Evolutionary conservation across 2,329 filamentous ascomycete species (phyloP), one percentile per base, ranked within the genome.

Genomic region (Trichoderma guizhouense): DNA sequence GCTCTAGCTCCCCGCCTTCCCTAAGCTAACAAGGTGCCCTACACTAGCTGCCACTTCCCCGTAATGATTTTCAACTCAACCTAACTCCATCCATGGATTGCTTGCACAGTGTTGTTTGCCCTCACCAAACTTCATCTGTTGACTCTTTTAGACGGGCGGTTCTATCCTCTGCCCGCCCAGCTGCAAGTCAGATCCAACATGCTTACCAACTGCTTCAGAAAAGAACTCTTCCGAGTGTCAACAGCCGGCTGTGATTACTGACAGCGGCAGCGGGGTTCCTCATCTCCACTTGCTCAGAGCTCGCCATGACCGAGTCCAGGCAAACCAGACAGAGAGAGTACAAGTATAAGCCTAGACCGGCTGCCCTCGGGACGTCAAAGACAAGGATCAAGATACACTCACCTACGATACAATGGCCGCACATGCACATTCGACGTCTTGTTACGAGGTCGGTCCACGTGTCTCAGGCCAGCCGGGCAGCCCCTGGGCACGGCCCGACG

Each of bases 401-500:
- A 51, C 43, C n/a, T 51, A 43, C 39, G 36, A 43, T n/a, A 53
- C 47, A 53, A 53, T 24, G 11, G 21, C 28, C 12, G 30, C 32
- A 34, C 28, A 12, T 34, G 57, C 30, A 60, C 57, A 53, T 12
- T 53, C 11, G 47, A 53, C 4, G 57, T 32, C 32, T 60, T 21
- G n/a, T 34, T 53, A 28, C 15, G 39, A 61, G 57, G 28, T 11
- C 62, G 12, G 62, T 65, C 62, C 62, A 65, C 62, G 62, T 65
- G 62, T 65, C 62, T 51, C 58, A 65, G 62, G 43, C 39, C 39
- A 51, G 62, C 26, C 43, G 8, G 43, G 36, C 36, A 64, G 62
- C 36, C 43, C 43, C 63, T 66, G 63, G 47, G 43, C 66, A 51
- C 55, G 66, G 36, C 28, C 66, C 66, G 55, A 47, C 39, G 66